Evolutionary conservation across 1,284 basidiomycete genomes (phyloP), one percentile per base, ranked within the genome.

Genomic region (Sanghuangporus sanghuang): DNA sequence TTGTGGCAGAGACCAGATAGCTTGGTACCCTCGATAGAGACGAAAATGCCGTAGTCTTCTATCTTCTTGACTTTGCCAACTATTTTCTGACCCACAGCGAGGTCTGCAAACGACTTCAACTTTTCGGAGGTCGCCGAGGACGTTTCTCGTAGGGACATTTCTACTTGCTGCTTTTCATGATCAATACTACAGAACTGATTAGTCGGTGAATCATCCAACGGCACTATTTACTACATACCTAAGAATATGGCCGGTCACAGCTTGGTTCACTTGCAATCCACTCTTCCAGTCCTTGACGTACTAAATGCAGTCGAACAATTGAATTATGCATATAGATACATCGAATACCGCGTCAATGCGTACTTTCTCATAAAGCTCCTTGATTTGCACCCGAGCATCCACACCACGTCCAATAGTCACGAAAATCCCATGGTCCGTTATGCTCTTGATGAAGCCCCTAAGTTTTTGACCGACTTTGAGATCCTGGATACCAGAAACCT

Each of bases 211-310:
- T 61, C 44, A 21, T 21, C 38, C 9, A 54, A 65, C 48, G 53
- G 54, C 6, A 48, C 14, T 32, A 32, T 32, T 32, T 32, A 32
- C 27, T 55, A 71, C 78, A 23, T 68, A 93, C 91, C 83, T 87
- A 35, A 93, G 75, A 70, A 98, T 85, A 63, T 91, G 87, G 60
- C 95, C 96, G 64, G 86, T 86, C 18, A 98, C 94, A 3, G 98
- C 75, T 71, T 98, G 94, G 69, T 93, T 89, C 50, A 84, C 78
- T 64, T 84, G 78, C 75, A 98, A 98, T 4, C 82, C 84, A 40
- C 82, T 77, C 76, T 96, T 90, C 96, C 96, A 99, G 60, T 98
- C 96, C 75, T 98, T 96, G 68, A 97, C 85, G 74, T 85, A 97
- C 92, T 96, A 69, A 38, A 36, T 12, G 39, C 12, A 14, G 36